These are phyloP conservation scores for Fabrea salina DNA, from an alignment of 169 alveolate genomes.

Conservation along the genomic window DNA sequence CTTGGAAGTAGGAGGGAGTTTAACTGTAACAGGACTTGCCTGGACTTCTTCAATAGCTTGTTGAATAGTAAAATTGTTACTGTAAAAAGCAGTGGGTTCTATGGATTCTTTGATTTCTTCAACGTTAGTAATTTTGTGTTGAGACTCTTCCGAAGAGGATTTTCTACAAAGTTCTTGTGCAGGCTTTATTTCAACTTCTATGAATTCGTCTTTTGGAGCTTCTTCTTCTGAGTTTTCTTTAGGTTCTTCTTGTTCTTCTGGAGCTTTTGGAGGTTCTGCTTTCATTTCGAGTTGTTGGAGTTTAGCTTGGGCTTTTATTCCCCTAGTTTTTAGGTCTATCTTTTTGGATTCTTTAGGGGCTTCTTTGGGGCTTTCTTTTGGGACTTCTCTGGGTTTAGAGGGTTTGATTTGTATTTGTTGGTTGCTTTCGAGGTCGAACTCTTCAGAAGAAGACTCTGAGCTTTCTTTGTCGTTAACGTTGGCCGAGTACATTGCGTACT, in stretches of 20 bases:
- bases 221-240: conserved; percentile 9
- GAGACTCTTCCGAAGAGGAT: too few species aligned
- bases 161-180: background rate
- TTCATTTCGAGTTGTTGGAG: conserved; percentile 28
- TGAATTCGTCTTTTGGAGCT: background rate
- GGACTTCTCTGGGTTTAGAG: background rate
- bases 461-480: conserved; percentile 21
- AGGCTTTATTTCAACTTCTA: background rate
- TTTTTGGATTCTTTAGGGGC: background rate
- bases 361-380: background rate
- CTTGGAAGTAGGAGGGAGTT: background rate
- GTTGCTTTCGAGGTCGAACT: background rate
- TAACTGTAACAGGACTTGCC: background rate
- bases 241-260: background rate
- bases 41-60: conserved; percentile 5
- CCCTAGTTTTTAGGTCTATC: conserved; percentile 15
- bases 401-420: background rate
- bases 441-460: conserved; percentile 2
- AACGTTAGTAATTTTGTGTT: background rate
- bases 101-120: background rate
- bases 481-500: conserved; percentile 15
- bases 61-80: background rate
- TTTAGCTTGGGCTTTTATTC: conserved; percentile 13
- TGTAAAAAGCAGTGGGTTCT: conserved; percentile 1
- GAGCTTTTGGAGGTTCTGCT: background rate